Evolutionary conservation across 345 rosid genomes (phyloP).

Genomic region (Raphanus sativus): DNA sequence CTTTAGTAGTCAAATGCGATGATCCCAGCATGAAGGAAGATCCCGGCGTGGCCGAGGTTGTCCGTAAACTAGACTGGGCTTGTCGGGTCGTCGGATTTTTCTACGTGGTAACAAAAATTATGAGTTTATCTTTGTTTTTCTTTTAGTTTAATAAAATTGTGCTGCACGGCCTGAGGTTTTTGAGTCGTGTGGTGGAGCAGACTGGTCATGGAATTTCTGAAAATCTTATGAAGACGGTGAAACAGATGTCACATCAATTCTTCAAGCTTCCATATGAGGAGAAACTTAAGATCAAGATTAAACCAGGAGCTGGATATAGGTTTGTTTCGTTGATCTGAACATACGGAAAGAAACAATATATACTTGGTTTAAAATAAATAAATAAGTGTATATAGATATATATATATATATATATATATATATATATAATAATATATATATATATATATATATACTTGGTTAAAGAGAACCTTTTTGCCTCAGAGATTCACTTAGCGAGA

Average conservation of each 20-base stretch:
- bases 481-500: not conserved
- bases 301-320: slow-evolving; percentile 75
- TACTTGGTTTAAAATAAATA: not conserved
- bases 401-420: no score
- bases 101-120: slow-evolving; percentile 56
- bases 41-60: slow-evolving; percentile 55
- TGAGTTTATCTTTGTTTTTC: not conserved
- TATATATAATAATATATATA: no score
- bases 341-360: not conserved
- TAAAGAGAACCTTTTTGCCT: no score
- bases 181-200: slow-evolving; percentile 38
- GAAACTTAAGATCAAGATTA: slow-evolving; percentile 64
- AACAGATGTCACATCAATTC: slow-evolving; percentile 41
- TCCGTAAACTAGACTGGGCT: slow-evolving; percentile 61
- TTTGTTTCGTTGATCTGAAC: slow-evolving; percentile 7
- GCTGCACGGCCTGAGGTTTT: not conserved
- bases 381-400: no score
- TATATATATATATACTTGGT: no score
- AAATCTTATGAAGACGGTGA: slow-evolving; percentile 59
- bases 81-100: slow-evolving; percentile 84
- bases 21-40: slow-evolving; percentile 59
- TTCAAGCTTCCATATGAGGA: slow-evolving; percentile 62
- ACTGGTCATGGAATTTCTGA: slow-evolving; percentile 72
- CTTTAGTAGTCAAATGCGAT: slow-evolving; percentile 56
- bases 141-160: not conserved